A percentile compares a stretch with the other conserved stretches of the same genome.
Conservation (phyloP, 345 rosid species). For the Eucalyptus globulus region DNA sequence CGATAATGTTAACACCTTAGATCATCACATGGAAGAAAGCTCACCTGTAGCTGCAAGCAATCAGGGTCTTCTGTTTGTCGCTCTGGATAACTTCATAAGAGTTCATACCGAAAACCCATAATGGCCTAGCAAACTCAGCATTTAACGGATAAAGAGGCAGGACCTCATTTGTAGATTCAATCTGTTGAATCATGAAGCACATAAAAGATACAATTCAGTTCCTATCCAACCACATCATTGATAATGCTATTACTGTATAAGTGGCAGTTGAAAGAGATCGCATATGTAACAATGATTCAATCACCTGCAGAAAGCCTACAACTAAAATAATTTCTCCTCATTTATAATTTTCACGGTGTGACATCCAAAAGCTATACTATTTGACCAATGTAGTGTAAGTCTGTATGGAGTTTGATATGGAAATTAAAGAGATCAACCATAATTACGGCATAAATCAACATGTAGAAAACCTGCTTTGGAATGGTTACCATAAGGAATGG, state of each 20-base stretch:
- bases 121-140: constrained; percentile 86
- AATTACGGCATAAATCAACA: background rate
- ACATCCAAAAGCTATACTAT: background rate
- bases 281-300: background rate
- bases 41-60: constrained; percentile 86
- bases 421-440: background rate
- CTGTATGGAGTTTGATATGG: background rate
- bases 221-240: background rate
- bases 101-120: constrained; percentile 77
- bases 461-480: background rate
- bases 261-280: background rate
- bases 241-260: background rate
- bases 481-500: background rate
- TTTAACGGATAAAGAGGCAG: constrained; percentile 38
- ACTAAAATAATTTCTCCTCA: background rate
- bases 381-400: background rate
- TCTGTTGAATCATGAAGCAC: constrained; percentile 17
- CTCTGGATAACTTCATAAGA: constrained; percentile 65
- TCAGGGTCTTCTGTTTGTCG: constrained; percentile 39
- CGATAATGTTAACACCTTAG: too few species aligned
- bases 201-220: background rate
- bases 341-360: background rate
- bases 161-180: constrained; percentile 55
- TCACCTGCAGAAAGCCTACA: background rate
- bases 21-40: background rate